A percentile compares a stretch with the other conserved stretches of the same genome.
Evolutionary conservation across 768 basidiomycete genomes (phyloP).

Genomic region (Mycena alexandri): DNA sequence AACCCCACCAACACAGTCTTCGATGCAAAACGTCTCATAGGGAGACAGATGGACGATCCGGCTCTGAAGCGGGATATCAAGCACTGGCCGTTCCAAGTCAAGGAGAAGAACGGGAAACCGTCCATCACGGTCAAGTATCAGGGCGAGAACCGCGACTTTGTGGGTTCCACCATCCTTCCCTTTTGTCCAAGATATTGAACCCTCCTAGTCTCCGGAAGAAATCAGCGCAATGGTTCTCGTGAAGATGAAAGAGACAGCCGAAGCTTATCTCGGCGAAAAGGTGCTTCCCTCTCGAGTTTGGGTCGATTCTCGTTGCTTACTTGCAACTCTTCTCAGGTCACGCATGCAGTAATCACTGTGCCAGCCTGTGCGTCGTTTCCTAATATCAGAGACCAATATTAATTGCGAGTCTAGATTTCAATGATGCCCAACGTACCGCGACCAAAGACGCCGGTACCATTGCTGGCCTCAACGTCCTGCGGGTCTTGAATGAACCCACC

Average conservation of each 20-base stretch:
- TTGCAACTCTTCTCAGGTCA: slow-evolving; percentile 40
- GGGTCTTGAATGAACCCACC: slow-evolving; percentile 79
- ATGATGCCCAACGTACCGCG: slow-evolving; percentile 76
- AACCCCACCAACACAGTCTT: slow-evolving; percentile 66
- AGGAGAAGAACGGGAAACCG: slow-evolving; percentile 58
- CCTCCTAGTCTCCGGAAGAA: slow-evolving; percentile 69
- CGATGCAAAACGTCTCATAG: slow-evolving; percentile 68
- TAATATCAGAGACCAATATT: slow-evolving; percentile 35
- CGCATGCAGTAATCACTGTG: slow-evolving; percentile 69
- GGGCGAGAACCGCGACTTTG: slow-evolving; percentile 61
- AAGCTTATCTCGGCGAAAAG: slow-evolving; percentile 74
- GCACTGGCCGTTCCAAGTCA: slow-evolving; percentile 53
- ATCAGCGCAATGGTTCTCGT: slow-evolving; percentile 74
- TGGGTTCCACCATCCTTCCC: slow-evolving; percentile 43
- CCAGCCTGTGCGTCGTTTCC: slow-evolving; percentile 61
- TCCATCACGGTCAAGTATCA: slow-evolving; percentile 61
- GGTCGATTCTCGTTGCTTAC: neutral
- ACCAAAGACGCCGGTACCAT: slow-evolving; percentile 78
- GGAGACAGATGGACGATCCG: slow-evolving; percentile 57
- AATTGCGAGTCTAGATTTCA: slow-evolving; percentile 62
- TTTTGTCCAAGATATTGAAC: neutral
- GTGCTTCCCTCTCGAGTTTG: slow-evolving; percentile 42
- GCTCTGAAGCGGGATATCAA: slow-evolving; percentile 62
- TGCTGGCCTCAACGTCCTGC: slow-evolving; percentile 73
- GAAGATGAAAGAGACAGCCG: slow-evolving; percentile 81